Conservation (phyloP, 2,329 filamentous ascomycete genomes). For the Scedosporium dehoogii region DNA sequence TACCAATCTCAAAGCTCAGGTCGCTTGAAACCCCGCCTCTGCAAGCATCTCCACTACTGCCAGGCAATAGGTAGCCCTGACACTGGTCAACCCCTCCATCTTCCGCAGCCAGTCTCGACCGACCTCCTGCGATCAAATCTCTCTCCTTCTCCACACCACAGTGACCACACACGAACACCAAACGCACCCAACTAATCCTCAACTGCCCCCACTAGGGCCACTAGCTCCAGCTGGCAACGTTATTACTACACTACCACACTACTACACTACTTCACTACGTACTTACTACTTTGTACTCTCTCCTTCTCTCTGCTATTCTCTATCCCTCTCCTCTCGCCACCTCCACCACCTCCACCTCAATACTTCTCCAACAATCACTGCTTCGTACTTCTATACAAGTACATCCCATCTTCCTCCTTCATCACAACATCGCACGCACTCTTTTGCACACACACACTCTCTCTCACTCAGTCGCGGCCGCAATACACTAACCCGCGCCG, state of each 20-base stretch:
- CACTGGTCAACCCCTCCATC: no score
- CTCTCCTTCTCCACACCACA: background rate
- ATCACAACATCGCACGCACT: constrained; percentile 1
- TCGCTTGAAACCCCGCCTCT: no score
- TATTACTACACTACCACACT: background rate
- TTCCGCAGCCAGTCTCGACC: no score
- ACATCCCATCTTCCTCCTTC: constrained; percentile 1
- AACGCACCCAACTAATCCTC: background rate
- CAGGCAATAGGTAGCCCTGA: no score
- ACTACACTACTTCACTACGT: background rate
- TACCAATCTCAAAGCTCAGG: no score
- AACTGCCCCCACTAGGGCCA: background rate
- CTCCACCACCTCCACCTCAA: constrained; percentile 8
- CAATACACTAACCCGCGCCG: background rate
- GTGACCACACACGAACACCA: no score
- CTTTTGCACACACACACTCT: background rate
- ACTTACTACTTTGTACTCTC: constrained; percentile 5
- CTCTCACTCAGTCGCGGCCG: background rate
- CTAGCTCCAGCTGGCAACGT: background rate
- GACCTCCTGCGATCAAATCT: background rate
- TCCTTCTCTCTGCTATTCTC: constrained; percentile 7
- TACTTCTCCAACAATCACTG: constrained; percentile 4
- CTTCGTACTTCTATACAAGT: background rate
- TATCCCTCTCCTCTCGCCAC: constrained; percentile 8
- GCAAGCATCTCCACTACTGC: no score